phyloP scores from a whole-genome alignment of 2,329 filamentous ascomycete species.

The Pseudodiploospora longispora region DNA sequence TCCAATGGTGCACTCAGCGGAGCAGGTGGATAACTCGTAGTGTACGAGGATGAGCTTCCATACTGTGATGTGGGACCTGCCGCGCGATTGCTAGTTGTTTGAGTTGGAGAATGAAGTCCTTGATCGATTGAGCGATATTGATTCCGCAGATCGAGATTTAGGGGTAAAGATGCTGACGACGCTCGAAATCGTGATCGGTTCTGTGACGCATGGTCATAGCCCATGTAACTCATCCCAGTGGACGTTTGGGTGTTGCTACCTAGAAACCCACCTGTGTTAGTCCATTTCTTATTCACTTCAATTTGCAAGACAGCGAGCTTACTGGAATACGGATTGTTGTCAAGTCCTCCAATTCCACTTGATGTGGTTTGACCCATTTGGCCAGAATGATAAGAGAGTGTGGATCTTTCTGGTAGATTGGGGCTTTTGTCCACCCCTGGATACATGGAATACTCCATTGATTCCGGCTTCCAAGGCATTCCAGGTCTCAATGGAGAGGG shows the following conservation, averaged over 20 bases:
- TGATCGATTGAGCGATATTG: slow-evolving; percentile 33
- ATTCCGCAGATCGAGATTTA: slow-evolving; percentile 36
- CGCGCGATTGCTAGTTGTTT: slow-evolving; percentile 1
- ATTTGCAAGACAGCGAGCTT: slow-evolving; percentile 18
- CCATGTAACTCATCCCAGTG: slow-evolving; percentile 40
- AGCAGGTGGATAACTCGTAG: slow-evolving; percentile 44
- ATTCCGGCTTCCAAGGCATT: slow-evolving; percentile 56
- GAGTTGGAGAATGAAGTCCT: slow-evolving; percentile 8
- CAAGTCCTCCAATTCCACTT: slow-evolving; percentile 37
- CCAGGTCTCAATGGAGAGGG: slow-evolving; percentile 52
- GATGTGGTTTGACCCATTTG: slow-evolving; percentile 26
- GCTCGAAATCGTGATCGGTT: slow-evolving; percentile 40
- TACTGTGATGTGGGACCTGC: slow-evolving; percentile 29
- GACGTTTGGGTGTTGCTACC: slow-evolving; percentile 36
- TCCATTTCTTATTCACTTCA: not conserved
- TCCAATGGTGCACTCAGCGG: slow-evolving; percentile 32
- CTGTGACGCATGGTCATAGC: slow-evolving; percentile 32
- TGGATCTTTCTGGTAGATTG: slow-evolving; percentile 37
- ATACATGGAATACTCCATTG: slow-evolving; percentile 49
- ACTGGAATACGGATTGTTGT: slow-evolving; percentile 46
- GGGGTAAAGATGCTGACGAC: slow-evolving; percentile 38
- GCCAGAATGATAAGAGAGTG: slow-evolving; percentile 42
- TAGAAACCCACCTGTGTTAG: not conserved
- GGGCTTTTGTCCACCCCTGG: slow-evolving; percentile 38
- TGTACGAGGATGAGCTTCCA: slow-evolving; percentile 36